These are phyloP conservation scores for Colletotrichum lentis DNA, from an alignment of 2,329 filamentous ascomycete species.

Conservation along the genomic window DNA sequence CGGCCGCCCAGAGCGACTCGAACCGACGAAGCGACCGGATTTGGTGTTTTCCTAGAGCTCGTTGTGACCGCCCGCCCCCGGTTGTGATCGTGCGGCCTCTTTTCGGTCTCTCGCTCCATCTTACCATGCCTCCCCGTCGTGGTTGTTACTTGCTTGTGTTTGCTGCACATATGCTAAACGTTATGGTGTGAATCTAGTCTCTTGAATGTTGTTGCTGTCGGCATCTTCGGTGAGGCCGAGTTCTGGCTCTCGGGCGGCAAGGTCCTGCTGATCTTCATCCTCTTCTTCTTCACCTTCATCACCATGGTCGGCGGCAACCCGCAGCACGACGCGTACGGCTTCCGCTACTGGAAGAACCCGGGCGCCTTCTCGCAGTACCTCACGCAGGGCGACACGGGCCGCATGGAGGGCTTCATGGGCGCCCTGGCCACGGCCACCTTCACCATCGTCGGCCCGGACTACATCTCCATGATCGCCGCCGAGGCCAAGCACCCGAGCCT, in stretches of 20 bases:
- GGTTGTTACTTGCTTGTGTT: slow-evolving; percentile 11
- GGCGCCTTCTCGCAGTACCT: slow-evolving; percentile 37
- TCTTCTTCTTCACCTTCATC: slow-evolving; percentile 68
- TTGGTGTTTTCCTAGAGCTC: slow-evolving; percentile 19
- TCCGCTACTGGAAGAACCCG: slow-evolving; percentile 36
- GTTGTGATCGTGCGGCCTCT: slow-evolving; percentile 8
- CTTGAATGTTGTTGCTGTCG: slow-evolving; percentile 39
- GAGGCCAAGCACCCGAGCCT: slow-evolving; percentile 70
- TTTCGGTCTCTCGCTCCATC: neutral
- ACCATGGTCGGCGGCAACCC: slow-evolving; percentile 45
- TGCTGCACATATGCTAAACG: slow-evolving; percentile 32
- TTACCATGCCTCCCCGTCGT: neutral
- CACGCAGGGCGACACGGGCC: slow-evolving; percentile 64
- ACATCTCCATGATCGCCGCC: slow-evolving; percentile 71
- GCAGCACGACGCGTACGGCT: slow-evolving; percentile 41
- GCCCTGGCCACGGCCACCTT: slow-evolving; percentile 73
- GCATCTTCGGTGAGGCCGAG: slow-evolving; percentile 62
- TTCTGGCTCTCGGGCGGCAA: slow-evolving; percentile 66
- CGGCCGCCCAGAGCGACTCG: slow-evolving; percentile 27
- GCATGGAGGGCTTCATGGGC: slow-evolving; percentile 75
- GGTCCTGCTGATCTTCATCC: slow-evolving; percentile 64
- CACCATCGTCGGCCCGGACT: slow-evolving; percentile 70
- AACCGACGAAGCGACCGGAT: neutral
- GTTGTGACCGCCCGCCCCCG: slow-evolving; percentile 19
- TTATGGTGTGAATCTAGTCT: slow-evolving; percentile 33